Conservation (phyloP, 106 monocot species). For the Dendrobium chrysotoxum region DNA sequence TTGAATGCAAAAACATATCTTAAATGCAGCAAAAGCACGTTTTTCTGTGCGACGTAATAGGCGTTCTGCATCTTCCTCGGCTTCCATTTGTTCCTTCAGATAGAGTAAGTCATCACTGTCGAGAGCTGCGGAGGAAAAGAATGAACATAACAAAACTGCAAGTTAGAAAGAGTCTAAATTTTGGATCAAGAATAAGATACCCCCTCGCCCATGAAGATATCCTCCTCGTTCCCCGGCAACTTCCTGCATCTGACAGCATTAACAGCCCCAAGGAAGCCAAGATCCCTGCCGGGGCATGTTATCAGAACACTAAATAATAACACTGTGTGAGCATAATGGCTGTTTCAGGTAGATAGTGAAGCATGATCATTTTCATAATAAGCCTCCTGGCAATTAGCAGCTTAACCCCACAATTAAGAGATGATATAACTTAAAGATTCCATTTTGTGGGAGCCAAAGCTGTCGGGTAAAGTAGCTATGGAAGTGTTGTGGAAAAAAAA, state of each 20-base stretch:
- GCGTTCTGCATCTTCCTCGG: conserved; percentile 98
- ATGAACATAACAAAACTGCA: not conserved
- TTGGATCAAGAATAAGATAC: conserved; percentile 27
- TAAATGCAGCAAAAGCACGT: conserved; percentile 95
- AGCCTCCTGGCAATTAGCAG: not conserved
- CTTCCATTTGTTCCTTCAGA: conserved; percentile 99
- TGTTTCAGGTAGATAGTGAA: not conserved
- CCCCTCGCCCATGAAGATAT: conserved; percentile 96
- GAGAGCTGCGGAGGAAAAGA: conserved; percentile 48
- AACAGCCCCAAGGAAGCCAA: conserved; percentile 69
- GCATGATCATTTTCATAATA: not conserved
- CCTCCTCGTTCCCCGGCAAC: conserved; percentile 98
- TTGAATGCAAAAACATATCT: conserved; percentile 58
- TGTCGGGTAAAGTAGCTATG: too few species aligned
- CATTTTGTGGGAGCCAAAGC: too few species aligned
- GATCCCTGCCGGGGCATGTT: conserved; percentile 99
- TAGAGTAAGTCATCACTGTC: conserved; percentile 98
- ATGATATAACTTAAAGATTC: too few species aligned
- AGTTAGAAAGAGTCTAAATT: not conserved
- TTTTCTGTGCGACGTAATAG: conserved; percentile 91
- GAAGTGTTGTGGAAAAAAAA: too few species aligned
- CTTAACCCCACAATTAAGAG: not conserved
- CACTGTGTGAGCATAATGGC: not conserved
- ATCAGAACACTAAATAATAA: conserved; percentile 59
- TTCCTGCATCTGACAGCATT: conserved; percentile 94